Conservation (phyloP, 306 rosid species). For the Prunus mira region DNA sequence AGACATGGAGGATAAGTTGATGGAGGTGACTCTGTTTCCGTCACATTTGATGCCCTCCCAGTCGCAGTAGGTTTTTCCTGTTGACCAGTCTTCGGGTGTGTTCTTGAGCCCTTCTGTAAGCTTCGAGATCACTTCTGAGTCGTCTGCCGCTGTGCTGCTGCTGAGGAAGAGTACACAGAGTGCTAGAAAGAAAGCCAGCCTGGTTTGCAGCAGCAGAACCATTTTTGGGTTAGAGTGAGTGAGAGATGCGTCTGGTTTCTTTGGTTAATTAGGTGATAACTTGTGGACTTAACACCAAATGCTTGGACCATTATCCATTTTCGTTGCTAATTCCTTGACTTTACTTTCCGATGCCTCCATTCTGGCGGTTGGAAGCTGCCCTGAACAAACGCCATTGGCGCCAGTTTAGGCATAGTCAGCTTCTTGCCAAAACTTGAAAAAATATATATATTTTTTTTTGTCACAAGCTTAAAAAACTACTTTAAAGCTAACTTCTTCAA, state of each 20-base stretch:
- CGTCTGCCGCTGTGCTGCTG: slow-evolving; percentile 43
- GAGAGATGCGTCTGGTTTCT: not conserved
- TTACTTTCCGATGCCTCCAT: no score
- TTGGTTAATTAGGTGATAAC: not conserved
- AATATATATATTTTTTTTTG: no score
- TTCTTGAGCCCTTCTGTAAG: slow-evolving; percentile 32
- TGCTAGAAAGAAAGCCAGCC: not conserved
- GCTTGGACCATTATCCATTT: no score
- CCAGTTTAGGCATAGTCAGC: no score
- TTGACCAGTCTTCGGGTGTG: slow-evolving; percentile 51
- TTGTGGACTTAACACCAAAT: slow-evolving; percentile 6
- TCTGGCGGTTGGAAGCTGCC: no score
- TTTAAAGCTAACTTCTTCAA: no score
- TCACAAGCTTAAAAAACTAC: no score
- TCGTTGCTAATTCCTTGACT: no score
- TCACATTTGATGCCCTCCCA: slow-evolving; percentile 62
- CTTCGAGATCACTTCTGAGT: slow-evolving; percentile 44
- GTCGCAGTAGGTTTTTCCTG: slow-evolving; percentile 29
- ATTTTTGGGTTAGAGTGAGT: slow-evolving; percentile 30
- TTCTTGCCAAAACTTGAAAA: no score
- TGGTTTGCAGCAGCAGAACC: slow-evolving; percentile 39
- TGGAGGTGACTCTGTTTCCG: slow-evolving; percentile 40
- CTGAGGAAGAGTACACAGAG: not conserved
- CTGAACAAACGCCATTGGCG: no score
- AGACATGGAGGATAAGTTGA: slow-evolving; percentile 34